phyloP scores from a whole-genome alignment of 495 filamentous ascomycete genomes.

The Elasticomyces elasticus region DNA sequence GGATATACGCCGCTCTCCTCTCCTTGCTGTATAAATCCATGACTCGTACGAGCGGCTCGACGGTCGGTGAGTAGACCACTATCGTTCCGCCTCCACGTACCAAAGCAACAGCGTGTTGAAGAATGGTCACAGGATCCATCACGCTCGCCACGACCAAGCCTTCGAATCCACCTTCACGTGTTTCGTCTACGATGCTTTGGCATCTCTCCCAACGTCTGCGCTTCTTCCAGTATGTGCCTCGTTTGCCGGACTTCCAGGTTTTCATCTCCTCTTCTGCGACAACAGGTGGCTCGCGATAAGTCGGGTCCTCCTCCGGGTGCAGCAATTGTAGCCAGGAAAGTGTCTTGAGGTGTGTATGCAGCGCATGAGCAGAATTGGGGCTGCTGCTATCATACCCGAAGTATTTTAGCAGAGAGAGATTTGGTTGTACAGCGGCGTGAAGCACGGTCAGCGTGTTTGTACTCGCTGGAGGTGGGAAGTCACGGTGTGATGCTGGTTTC shows the following conservation, averaged over 20 bases:
- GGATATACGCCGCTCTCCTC: constrained; percentile 62
- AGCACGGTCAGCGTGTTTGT: constrained; percentile 81
- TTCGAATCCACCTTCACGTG: constrained; percentile 66
- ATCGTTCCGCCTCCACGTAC: constrained; percentile 74
- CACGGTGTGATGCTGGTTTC: constrained; percentile 23
- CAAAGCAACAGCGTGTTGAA: constrained; percentile 63
- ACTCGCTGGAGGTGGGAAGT: constrained; percentile 41
- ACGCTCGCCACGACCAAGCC: constrained; percentile 70
- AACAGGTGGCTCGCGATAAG: constrained; percentile 52
- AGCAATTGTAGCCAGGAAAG: constrained; percentile 86
- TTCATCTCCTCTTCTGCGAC: constrained; percentile 47
- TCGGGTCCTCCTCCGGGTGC: constrained; percentile 58
- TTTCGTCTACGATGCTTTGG: constrained; percentile 56
- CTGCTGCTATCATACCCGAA: constrained; percentile 67
- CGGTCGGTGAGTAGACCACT: constrained; percentile 67
- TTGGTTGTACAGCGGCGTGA: constrained; percentile 82
- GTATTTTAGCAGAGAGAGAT: constrained; percentile 74
- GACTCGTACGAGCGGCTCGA: constrained; percentile 65
- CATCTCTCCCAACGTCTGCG: constrained; percentile 65
- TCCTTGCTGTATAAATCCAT: constrained; percentile 71
- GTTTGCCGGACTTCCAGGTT: constrained; percentile 62
- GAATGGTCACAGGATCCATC: constrained; percentile 68
- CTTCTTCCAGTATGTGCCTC: constrained; percentile 76
- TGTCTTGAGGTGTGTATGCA: constrained; percentile 68
- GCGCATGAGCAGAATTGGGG: constrained; percentile 62